Percentiles rank a stretch among this genome's conserved stretches.
Conservation (phyloP, 2,329 filamentous ascomycete genomes). For the Aspergillus ustus region DNA sequence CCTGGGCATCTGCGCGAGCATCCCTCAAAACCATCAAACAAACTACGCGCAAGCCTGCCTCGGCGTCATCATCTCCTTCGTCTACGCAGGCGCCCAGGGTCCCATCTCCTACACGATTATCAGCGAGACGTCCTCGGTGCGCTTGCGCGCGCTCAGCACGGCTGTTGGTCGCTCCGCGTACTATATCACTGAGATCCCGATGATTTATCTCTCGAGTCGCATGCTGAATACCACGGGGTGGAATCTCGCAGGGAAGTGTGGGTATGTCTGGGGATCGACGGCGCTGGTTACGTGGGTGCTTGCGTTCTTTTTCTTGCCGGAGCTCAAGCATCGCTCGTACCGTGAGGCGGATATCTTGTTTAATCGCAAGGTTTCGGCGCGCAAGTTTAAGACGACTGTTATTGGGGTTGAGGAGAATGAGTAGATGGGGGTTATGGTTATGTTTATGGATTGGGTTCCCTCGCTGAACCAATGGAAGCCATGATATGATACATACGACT, state of each 20-base stretch:
- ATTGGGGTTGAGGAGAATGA: constrained; percentile 49
- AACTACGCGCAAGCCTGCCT: constrained; percentile 47
- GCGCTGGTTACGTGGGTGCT: constrained; percentile 46
- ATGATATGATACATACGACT: too few species aligned
- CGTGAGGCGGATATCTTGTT: constrained; percentile 54
- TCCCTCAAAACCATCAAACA: constrained; percentile 36
- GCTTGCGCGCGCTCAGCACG: constrained; percentile 45
- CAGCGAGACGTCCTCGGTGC: constrained; percentile 44
- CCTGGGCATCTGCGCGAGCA: constrained; percentile 42
- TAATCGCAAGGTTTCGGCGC: constrained; percentile 46
- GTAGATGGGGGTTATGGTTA: not conserved
- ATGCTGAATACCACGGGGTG: constrained; percentile 48
- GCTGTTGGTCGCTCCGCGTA: constrained; percentile 47
- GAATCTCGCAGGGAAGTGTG: constrained; percentile 52
- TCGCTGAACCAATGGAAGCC: too few species aligned
- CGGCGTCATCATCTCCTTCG: constrained; percentile 47
- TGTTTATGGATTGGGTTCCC: too few species aligned
- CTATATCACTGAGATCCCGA: constrained; percentile 49
- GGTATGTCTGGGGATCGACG: constrained; percentile 54
- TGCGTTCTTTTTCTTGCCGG: constrained; percentile 52
- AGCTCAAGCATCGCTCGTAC: constrained; percentile 52
- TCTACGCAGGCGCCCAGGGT: constrained; percentile 41
- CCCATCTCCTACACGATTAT: constrained; percentile 47
- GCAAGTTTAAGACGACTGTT: constrained; percentile 51
- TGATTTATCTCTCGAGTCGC: constrained; percentile 46